These are phyloP conservation scores for Sarocladium kiliense DNA, from an alignment of 2,329 filamentous ascomycete genomes.

Conservation along the genomic window DNA sequence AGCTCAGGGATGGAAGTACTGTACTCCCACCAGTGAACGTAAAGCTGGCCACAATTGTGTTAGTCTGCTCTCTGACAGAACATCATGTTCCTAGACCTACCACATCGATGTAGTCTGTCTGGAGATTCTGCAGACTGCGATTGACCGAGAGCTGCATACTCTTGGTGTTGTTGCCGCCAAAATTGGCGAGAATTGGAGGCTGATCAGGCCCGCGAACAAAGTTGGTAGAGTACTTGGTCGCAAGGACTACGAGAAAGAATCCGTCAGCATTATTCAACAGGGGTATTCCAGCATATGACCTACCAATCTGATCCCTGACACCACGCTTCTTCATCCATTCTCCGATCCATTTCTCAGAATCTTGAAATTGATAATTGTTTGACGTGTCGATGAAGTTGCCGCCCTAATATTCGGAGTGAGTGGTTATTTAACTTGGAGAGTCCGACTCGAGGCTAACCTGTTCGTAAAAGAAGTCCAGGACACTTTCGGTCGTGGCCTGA, in stretches of 20 bases:
- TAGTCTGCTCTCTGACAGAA: no score
- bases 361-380: conserved; percentile 60
- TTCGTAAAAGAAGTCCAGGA: conserved; percentile 62
- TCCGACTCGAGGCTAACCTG: conserved; percentile 36
- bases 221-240: conserved; percentile 63
- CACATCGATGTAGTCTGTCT: conserved; percentile 66
- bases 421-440: neutral
- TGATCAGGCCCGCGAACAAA: conserved; percentile 40
- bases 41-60: conserved; percentile 34
- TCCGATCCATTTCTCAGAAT: conserved; percentile 63
- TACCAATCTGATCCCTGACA: conserved; percentile 61
- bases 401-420: neutral
- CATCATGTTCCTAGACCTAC: conserved; percentile 31
- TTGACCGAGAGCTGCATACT: conserved; percentile 51
- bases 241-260: conserved; percentile 44
- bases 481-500: conserved; percentile 54
- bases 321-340: conserved; percentile 63
- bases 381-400: conserved; percentile 73
- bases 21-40: conserved; percentile 64
- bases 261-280: neutral
- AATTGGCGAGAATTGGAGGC: conserved; percentile 44
- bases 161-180: conserved; percentile 57
- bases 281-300: conserved; percentile 14
- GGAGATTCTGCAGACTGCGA: conserved; percentile 53
- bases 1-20: conserved; percentile 61